phyloP scores from a whole-genome alignment of 2,329 filamentous ascomycete genomes.

The Apiospora rasikravindrae region DNA sequence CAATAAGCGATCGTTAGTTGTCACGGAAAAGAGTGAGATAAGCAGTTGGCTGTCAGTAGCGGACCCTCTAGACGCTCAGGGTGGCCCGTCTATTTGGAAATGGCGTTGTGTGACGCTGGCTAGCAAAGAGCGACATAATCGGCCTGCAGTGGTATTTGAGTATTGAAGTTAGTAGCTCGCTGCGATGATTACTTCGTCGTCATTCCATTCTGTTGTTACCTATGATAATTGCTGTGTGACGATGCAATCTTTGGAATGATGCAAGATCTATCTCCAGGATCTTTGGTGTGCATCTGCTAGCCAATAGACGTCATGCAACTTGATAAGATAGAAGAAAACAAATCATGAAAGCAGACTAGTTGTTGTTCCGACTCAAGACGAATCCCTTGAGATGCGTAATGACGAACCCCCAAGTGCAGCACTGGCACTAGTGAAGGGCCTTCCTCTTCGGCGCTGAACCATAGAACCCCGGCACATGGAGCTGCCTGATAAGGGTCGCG shows the following conservation, averaged over 20 bases:
- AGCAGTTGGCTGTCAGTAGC: too few relatives aligned
- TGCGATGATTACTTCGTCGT: neutral
- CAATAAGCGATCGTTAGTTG: neutral
- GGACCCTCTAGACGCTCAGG: neutral
- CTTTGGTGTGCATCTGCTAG: neutral
- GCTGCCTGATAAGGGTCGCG: neutral
- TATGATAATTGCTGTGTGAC: neutral
- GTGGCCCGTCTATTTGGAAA: too few relatives aligned
- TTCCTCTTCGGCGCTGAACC: neutral
- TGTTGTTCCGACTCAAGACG: conserved; percentile 13
- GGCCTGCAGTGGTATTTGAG: neutral
- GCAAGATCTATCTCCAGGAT: conserved; percentile 10
- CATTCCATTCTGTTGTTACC: neutral
- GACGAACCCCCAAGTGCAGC: conserved; percentile 21
- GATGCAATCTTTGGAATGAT: neutral
- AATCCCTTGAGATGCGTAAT: conserved; percentile 23
- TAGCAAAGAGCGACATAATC: neutral
- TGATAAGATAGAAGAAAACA: neutral
- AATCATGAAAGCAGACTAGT: conserved; percentile 20
- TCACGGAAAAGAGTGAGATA: too few relatives aligned
- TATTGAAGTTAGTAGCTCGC: neutral
- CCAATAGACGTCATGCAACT: conserved; percentile 21
- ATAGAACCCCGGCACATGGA: neutral
- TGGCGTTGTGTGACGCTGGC: neutral
- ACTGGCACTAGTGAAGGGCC: neutral